phyloP scores from a whole-genome alignment of 257 asterid genomes.

The Solanum paucissectum region DNA sequence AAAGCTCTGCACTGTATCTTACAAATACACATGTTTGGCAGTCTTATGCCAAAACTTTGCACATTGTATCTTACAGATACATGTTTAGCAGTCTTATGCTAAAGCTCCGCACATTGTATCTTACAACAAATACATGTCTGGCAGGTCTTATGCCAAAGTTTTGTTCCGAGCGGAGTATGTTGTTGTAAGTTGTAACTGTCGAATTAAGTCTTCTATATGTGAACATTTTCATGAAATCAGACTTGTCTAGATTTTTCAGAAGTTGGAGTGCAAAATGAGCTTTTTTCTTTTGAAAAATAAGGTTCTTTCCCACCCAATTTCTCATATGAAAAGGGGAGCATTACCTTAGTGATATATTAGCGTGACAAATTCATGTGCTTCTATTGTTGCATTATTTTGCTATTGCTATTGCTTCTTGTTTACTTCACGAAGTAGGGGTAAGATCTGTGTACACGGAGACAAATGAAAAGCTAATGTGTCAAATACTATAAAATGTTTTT shows the following conservation, averaged over 20 bases:
- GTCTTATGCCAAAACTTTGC: background rate
- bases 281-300: background rate
- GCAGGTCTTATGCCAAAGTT: background rate
- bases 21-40: background rate
- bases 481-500: background rate
- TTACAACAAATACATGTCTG: background rate
- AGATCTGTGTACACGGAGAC: accelerated
- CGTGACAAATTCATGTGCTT: background rate
- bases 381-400: background rate
- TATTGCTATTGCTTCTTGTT: background rate
- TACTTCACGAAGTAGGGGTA: background rate
- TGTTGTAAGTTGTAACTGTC: background rate
- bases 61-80: background rate
- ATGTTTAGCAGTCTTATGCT: background rate
- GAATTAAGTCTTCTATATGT: background rate
- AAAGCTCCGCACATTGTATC: background rate
- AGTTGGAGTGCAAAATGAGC: background rate
- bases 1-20: background rate
- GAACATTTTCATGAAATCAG: background rate
- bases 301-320: background rate
- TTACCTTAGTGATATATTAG: background rate
- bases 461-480: background rate
- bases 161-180: background rate
- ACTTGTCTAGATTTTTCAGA: background rate
- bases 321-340: background rate